Evolutionary conservation across 176 grass and related monocot species (phyloP), one percentile per base, ranked within the genome.

Genomic region (Ensete ventricosum): DNA sequence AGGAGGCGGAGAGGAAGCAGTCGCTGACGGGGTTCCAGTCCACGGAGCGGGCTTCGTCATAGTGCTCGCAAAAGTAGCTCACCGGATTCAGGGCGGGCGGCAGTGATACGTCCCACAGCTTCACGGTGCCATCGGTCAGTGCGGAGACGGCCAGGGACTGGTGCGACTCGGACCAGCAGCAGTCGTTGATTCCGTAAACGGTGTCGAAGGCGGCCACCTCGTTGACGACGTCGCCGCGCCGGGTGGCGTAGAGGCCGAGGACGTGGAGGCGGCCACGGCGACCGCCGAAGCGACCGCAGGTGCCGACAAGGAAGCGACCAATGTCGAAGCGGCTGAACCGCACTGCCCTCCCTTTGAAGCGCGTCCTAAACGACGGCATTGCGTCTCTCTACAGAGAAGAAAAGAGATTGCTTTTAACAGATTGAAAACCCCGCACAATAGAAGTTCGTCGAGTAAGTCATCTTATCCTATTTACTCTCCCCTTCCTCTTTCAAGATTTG

Each of bases 11-110:
- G 62, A 93, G 2, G 74, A 93, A 90, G 20, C 87, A 88, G 58
- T 93, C 91, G 16, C 90, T 82, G 67, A 93, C 87, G 71, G 90
- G 90, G 77, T 93, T 93, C 90, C 84, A 93, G 71, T 93, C 90
- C 7, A 85, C 16, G 12, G 75, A 72, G 73, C 73, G 73, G 17
- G 87, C 90, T 78, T 93, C 87, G 19, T 87, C 87, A 54, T 87
- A 74, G 87, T 93, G 90, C 80, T 93, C 90, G 19, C 82, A 81
- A 76, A 93, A 69, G 80, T 81, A 79, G 55, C 87, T 87, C 8
- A 93, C 84, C 9, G 87, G 90, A 73, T 89, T 93, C 51, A 78
- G 64, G 26, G 77, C 71, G 4, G 84, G 73, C 5, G 90, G 87
- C 2, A 93, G 84, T 11, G 84, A 77, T 22, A 78, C 58, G 65